phyloP scores from a whole-genome alignment of 2,329 filamentous ascomycete genomes.

The Penicillium oxalicum region DNA sequence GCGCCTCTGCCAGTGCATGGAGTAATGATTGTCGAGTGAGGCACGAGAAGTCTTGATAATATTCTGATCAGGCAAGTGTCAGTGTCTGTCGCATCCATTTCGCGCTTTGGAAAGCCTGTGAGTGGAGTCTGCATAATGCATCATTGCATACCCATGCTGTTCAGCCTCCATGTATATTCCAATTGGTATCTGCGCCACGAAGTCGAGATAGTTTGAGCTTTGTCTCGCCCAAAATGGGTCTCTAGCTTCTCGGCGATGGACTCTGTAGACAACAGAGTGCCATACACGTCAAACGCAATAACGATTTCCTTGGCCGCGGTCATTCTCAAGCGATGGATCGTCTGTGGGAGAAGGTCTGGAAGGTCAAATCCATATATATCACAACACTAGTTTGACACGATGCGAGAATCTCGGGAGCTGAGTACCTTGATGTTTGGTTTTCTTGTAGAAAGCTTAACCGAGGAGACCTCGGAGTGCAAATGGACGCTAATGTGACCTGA shows the following conservation, averaged over 20 bases:
- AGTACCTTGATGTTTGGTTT: background rate
- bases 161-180: slow-evolving; percentile 71
- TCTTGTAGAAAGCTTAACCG: background rate
- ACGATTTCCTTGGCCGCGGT: slow-evolving; percentile 35
- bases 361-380: background rate
- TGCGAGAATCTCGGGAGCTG: too few species aligned
- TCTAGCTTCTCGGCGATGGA: slow-evolving; percentile 59
- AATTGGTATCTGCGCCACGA: slow-evolving; percentile 65
- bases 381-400: too few species aligned
- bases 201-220: slow-evolving; percentile 52
- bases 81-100: too few species aligned
- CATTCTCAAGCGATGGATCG: background rate
- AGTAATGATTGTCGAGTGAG: slow-evolving; percentile 57
- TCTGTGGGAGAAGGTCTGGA: too few species aligned
- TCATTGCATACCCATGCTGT: slow-evolving; percentile 60
- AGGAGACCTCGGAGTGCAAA: too few species aligned
- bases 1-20: slow-evolving; percentile 59
- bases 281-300: slow-evolving; percentile 70
- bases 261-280: slow-evolving; percentile 65
- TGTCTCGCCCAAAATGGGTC: slow-evolving; percentile 52
- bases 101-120: too few species aligned
- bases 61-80: slow-evolving; percentile 39
- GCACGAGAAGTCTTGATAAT: slow-evolving; percentile 57
- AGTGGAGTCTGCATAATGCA: background rate
- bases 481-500: background rate